Evolutionary conservation across 768 basidiomycete species (phyloP).

Genomic region (Ramaria rubella): DNA sequence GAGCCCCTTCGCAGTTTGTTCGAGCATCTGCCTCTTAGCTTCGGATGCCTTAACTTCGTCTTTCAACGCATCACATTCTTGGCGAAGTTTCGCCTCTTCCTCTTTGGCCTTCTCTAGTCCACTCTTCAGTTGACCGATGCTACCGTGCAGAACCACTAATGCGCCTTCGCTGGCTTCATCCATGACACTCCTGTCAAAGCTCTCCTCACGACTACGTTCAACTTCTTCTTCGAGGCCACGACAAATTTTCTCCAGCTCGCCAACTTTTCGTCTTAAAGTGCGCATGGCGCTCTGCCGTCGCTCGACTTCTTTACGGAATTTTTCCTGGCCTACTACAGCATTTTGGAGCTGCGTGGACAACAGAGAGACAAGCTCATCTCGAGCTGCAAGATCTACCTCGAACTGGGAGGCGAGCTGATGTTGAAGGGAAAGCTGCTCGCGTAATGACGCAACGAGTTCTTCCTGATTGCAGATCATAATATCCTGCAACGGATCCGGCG

Average conservation of each 20-base stretch:
- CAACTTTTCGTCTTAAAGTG: constrained; percentile 71
- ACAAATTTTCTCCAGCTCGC: constrained; percentile 63
- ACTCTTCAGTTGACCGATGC: constrained; percentile 69
- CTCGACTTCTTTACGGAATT: constrained; percentile 37
- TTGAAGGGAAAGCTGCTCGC: constrained; percentile 70
- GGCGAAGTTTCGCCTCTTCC: constrained; percentile 36
- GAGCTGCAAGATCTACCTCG: constrained; percentile 64
- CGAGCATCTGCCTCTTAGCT: constrained; percentile 38
- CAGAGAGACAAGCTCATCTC: constrained; percentile 64
- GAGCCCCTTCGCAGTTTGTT: constrained; percentile 49
- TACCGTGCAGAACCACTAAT: constrained; percentile 69
- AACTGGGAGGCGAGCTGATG: constrained; percentile 71
- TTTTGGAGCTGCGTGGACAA: constrained; percentile 48
- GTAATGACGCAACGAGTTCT: constrained; percentile 61
- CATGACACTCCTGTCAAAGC: constrained; percentile 76
- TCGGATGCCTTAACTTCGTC: constrained; percentile 29
- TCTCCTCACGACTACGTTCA: constrained; percentile 75
- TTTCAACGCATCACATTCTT: constrained; percentile 16
- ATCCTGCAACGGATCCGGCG: not conserved
- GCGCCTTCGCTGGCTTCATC: constrained; percentile 76
- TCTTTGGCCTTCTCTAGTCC: constrained; percentile 46
- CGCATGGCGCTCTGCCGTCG: constrained; percentile 49
- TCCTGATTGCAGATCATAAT: constrained; percentile 26
- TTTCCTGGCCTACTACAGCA: constrained; percentile 35
- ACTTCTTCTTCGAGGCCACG: constrained; percentile 78